Conservation (phyloP, 148 eudicot genomes). For the Camellia lanceoleosa region DNA sequence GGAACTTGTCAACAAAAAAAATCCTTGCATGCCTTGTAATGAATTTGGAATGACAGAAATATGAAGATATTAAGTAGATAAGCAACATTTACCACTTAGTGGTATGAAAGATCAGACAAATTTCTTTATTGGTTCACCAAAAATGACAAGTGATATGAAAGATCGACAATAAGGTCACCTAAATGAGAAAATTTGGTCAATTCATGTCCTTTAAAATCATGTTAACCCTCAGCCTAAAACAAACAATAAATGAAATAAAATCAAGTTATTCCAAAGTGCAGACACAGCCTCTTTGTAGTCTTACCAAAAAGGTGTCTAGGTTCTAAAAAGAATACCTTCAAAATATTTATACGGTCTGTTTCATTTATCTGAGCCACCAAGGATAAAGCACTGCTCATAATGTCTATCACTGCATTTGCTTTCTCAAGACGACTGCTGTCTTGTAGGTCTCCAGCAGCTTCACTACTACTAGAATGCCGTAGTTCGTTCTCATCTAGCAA, state of each 20-base stretch:
- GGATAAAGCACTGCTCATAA: slow-evolving; percentile 85
- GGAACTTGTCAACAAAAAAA: not conserved
- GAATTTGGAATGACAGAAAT: not conserved
- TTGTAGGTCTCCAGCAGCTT: slow-evolving; percentile 25
- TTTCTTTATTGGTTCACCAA: not conserved
- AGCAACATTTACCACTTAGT: not conserved
- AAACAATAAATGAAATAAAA: not conserved
- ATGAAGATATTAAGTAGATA: not conserved
- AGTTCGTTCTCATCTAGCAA: slow-evolving; percentile 75
- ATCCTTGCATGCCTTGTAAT: not conserved
- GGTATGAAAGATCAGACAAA: not conserved
- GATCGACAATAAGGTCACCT: not conserved
- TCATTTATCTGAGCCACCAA: slow-evolving; percentile 91
- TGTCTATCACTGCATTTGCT: slow-evolving; percentile 89
- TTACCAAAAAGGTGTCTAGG: not conserved
- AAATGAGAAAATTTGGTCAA: not conserved
- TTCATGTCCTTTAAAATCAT: not conserved
- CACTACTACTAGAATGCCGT: slow-evolving; percentile 38
- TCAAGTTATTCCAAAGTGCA: not conserved
- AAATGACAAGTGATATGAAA: not conserved
- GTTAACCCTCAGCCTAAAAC: not conserved
- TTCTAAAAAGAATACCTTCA: slow-evolving; percentile 55
- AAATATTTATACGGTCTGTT: slow-evolving; percentile 88
- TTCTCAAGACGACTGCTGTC: slow-evolving; percentile 61
- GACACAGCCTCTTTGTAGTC: not conserved